These are phyloP conservation scores for Colletotrichum karsti DNA, from an alignment of 2,329 filamentous ascomycete species.

Conservation along the genomic window DNA sequence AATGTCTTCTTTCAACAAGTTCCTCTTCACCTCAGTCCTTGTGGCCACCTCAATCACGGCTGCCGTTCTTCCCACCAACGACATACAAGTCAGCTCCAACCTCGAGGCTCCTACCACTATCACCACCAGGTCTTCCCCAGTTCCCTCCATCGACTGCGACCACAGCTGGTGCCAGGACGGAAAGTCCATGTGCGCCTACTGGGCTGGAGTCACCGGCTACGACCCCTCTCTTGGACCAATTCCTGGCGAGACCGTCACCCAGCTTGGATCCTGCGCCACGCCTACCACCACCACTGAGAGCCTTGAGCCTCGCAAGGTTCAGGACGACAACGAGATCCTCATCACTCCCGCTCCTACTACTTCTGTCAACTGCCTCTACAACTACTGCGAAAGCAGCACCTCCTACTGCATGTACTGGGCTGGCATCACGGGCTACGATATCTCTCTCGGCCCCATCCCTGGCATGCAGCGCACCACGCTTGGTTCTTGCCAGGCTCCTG, in stretches of 20 bases:
- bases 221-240: slow-evolving; percentile 35
- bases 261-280: slow-evolving; percentile 8
- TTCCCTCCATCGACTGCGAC: slow-evolving; percentile 31
- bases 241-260: slow-evolving; percentile 37
- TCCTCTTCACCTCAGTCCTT: neutral
- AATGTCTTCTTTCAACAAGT: neutral
- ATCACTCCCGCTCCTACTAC: slow-evolving; percentile 16
- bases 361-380: slow-evolving; percentile 40
- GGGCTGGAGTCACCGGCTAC: slow-evolving; percentile 38
- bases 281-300: neutral
- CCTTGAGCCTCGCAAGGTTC: neutral
- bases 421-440: slow-evolving; percentile 45
- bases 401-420: slow-evolving; percentile 50
- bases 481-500: slow-evolving; percentile 36
- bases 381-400: slow-evolving; percentile 29
- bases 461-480: slow-evolving; percentile 44
- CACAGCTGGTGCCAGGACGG: slow-evolving; percentile 34
- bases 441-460: slow-evolving; percentile 41
- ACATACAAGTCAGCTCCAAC: neutral
- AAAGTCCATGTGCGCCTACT: slow-evolving; percentile 37
- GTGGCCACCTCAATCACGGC: neutral
- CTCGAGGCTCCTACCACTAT: neutral
- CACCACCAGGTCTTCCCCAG: neutral
- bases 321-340: neutral
- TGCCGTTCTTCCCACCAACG: neutral